Percentiles rank a stretch among this genome's conserved stretches.
These are phyloP conservation scores for Fomitopsis serialis DNA, from an alignment of 768 basidiomycete genomes.

Conservation along the genomic window DNA sequence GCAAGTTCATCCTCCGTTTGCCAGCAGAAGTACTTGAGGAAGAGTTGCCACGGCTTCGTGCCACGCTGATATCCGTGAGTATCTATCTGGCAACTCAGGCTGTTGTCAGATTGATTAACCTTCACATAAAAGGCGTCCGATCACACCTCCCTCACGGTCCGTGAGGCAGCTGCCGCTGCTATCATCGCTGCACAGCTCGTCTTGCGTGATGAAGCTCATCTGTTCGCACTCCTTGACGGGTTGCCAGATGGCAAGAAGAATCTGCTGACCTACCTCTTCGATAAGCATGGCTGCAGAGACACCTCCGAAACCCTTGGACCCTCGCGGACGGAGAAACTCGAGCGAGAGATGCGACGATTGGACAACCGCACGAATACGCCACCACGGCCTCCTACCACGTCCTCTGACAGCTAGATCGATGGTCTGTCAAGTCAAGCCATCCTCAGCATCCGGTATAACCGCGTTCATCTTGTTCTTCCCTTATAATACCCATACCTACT, in stretches of 20 bases:
- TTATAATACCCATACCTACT: neutral
- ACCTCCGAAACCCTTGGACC: slow-evolving; percentile 21
- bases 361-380: slow-evolving; percentile 79
- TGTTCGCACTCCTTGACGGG: slow-evolving; percentile 76
- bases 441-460: neutral
- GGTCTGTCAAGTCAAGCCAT: neutral
- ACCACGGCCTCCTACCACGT: slow-evolving; percentile 27
- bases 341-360: slow-evolving; percentile 76
- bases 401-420: neutral
- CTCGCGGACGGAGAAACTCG: slow-evolving; percentile 62
- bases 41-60: slow-evolving; percentile 72
- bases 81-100: neutral
- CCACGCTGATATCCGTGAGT: slow-evolving; percentile 64
- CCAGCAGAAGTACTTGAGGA: slow-evolving; percentile 85
- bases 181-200: slow-evolving; percentile 84
- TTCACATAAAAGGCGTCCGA: slow-evolving; percentile 33
- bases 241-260: slow-evolving; percentile 91
- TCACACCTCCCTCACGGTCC: slow-evolving; percentile 60
- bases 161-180: slow-evolving; percentile 76
- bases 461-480: neutral
- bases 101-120: neutral
- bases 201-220: slow-evolving; percentile 75
- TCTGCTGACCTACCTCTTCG: slow-evolving; percentile 81
- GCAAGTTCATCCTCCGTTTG: slow-evolving; percentile 76
- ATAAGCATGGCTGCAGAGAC: slow-evolving; percentile 76